Evolutionary conservation across 176 grass and related monocot genomes (phyloP).

Genomic region (bread wheat (Triticum aestivum)): DNA sequence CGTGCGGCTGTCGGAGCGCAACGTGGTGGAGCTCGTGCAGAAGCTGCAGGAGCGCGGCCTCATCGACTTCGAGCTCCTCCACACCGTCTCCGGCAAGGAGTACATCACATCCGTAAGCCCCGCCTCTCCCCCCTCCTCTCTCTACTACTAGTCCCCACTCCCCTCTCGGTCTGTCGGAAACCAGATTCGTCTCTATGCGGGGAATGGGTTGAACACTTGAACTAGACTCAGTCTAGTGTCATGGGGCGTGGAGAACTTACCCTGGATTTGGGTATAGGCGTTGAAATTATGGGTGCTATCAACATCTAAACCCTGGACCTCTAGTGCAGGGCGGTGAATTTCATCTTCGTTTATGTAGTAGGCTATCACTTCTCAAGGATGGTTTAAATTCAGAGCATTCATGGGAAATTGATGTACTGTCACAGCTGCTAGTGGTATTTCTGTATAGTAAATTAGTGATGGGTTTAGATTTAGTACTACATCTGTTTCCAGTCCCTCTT

Average conservation of each 20-base stretch:
- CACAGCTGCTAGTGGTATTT: background rate
- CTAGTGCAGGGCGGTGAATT: background rate
- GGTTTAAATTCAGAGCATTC: background rate
- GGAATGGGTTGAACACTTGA: background rate
- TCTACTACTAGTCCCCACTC: background rate
- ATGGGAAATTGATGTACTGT: background rate
- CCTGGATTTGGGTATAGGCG: background rate
- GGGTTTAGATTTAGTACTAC: background rate
- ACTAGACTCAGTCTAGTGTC: background rate
- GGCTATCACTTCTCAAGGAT: background rate
- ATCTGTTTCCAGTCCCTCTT: background rate
- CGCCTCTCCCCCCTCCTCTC: background rate
- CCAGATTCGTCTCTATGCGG: background rate
- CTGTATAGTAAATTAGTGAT: background rate
- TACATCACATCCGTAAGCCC: slow-evolving; percentile 89
- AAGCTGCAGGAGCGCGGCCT: slow-evolving; percentile 74
- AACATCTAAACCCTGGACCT: background rate
- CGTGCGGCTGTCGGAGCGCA: slow-evolving; percentile 88
- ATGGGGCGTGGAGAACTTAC: background rate
- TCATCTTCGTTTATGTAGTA: background rate
- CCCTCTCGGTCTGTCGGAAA: background rate
- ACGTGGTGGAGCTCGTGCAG: slow-evolving; percentile 89
- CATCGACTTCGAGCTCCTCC: slow-evolving; percentile 93
- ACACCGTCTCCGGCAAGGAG: slow-evolving; percentile 84
- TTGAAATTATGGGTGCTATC: background rate